A percentile compares a stretch with the other conserved stretches of the same genome.
phyloP scores from a whole-genome alignment of 805 yeast genomes.

The Candida khao-thaluensis region DNA sequence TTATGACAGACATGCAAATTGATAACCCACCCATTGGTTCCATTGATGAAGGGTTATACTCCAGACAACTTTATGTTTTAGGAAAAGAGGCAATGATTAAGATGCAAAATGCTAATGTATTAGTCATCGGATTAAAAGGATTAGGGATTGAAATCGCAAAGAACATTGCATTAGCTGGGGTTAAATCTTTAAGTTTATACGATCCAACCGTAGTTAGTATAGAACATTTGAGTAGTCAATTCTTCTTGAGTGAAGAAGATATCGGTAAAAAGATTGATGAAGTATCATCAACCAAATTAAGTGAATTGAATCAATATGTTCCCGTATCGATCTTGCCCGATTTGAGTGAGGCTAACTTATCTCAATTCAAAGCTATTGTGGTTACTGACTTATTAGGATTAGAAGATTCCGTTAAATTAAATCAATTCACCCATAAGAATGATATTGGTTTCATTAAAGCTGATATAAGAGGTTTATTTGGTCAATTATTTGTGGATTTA shows the following conservation, averaged over 20 bases:
- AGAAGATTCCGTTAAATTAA: slow-evolving; percentile 73
- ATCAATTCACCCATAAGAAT: slow-evolving; percentile 69
- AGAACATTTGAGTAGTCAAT: slow-evolving; percentile 83
- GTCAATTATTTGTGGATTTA: slow-evolving; percentile 84
- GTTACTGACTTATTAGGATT: slow-evolving; percentile 65
- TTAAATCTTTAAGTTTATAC: slow-evolving; percentile 80
- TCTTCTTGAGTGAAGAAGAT: slow-evolving; percentile 70
- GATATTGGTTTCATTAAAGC: slow-evolving; percentile 79
- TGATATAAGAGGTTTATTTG: slow-evolving; percentile 85
- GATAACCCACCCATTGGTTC: slow-evolving; percentile 41
- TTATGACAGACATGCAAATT: slow-evolving; percentile 36
- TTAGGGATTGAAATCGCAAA: slow-evolving; percentile 95
- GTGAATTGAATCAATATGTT: slow-evolving; percentile 87
- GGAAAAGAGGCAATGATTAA: slow-evolving; percentile 98
- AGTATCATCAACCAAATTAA: slow-evolving; percentile 63
- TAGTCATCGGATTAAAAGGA: slow-evolving; percentile 87
- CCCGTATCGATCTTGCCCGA: slow-evolving; percentile 70
- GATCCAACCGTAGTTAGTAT: slow-evolving; percentile 72
- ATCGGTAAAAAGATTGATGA: slow-evolving; percentile 77
- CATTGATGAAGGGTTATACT: slow-evolving; percentile 92
- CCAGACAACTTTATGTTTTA: slow-evolving; percentile 92
- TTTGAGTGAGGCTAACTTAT: slow-evolving; percentile 53
- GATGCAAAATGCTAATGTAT: slow-evolving; percentile 92
- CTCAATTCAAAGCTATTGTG: slow-evolving; percentile 75
- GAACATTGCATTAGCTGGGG: slow-evolving; percentile 96